Base-by-base conservation (phyloP, 1,284 basidiomycete species). In the Xerocomus nothofagi region DNA sequence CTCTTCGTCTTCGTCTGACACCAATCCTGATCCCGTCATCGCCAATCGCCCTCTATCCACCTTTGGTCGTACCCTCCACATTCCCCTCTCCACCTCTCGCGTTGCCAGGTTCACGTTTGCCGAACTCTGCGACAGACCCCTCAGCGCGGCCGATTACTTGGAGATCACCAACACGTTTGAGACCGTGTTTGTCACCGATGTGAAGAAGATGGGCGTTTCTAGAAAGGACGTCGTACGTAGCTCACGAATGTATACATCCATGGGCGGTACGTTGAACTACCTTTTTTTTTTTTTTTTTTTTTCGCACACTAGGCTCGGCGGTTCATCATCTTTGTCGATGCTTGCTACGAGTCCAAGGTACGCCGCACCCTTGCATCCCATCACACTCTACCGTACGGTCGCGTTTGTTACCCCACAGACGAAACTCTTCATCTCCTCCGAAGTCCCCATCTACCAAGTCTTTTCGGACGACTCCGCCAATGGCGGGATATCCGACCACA, bases 241-340 rank as follows among this genome's bases (percentile, higher is more conserved):
- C 26, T 27, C 17, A 10, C 17, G 17, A 3, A 2, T 7, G 3
- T 14, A 20, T 36, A 7, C 30, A 17, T 42, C 12, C 24, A 3
- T 39, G 15, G 5, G 15, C 9, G 3, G 21, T 6, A 15, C 11
- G n/a, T 27, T 49, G 8, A 39, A 42, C 49, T 23, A n/a, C 15
- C 20, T 26, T 47, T 26, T 10, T 10, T 23, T 34, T n/a, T 39
- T 6, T n/a, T n/a, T n/a, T 26, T 47, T 26, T 10, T 10, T 23
- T 34, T n/a, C 37, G 6, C 8, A 26, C 33, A 12, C 29, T 51
- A 90, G 87, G 94, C 94, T 7, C 77, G 96, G 52, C 77, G 97
- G 52, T 98, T 99, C 68, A 99, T 99, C 69, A 97, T 95, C 0
- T 98, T 98, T 63, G 88, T 99, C 63, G 96, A 99, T 73, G 91